Evolutionary conservation across 352 stramenopile genomes (phyloP), one percentile per base, ranked within the genome.

Genomic region (Phytopythium ostracodes): DNA sequence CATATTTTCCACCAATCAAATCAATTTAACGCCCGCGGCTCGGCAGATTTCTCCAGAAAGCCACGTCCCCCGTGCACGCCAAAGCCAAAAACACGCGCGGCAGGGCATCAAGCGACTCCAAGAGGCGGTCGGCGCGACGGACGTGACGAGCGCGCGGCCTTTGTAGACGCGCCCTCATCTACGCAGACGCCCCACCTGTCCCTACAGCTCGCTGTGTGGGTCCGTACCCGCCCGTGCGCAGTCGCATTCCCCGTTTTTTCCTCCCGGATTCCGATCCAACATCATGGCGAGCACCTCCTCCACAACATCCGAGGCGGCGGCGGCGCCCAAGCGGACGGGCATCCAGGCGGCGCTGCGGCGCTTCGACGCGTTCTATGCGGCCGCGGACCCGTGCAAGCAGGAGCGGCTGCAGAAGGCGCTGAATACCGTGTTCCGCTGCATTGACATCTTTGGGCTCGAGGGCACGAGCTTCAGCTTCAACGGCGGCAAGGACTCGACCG

Each of bases 401-500:
- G 63, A 55, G 47, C 73, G 80, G 18, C 60, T 94, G 52, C 77
- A 88, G 27, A 87, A 86, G 60, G 78, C 85, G 35, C 71, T 94
- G 31, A 78, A 92, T 54, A 78, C 91, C 61, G 75, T 91, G 50
- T 75, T 87, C 62, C 87, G 85, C 61, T 77, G 81, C 53, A 86
- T 91, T 50, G 85, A 94, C 68, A 91, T 94, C 56, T 91, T 94
- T 27, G 79, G 77, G 2, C 63, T 91, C 20, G 83, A 90, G 25
- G 75, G 81, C 55, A 67, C 91, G 14, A 89, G 79, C 66, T 94
- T 98, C 49, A 96, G 84, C 69, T 98, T 98, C 69, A 98, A 98
- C 63, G 92, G 92, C 27, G 92, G 91, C 58, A 98, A 98, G 64
- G 92, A 98, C 70, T 96, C 88, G 52, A 97, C 89, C 2, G 88